These are phyloP conservation scores for Dichotomopilus funicola DNA, from an alignment of 2,329 filamentous ascomycete genomes.

Conservation along the genomic window DNA sequence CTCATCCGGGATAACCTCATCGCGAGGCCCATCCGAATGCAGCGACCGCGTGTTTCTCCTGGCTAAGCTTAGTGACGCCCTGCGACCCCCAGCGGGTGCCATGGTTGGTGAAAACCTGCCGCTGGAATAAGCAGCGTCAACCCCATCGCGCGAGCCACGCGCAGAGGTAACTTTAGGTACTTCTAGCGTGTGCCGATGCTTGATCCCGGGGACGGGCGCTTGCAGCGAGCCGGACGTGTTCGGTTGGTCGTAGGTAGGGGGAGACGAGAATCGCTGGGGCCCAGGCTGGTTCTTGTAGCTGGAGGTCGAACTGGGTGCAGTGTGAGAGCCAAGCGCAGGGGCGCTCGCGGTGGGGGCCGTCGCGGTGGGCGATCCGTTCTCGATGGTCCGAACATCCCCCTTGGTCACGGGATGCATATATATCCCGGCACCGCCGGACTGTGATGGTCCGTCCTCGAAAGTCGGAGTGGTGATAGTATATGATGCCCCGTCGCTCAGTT, in stretches of 20 bases:
- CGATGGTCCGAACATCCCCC: constrained; percentile 23
- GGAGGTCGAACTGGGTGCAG: constrained; percentile 20
- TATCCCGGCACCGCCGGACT: constrained; percentile 29
- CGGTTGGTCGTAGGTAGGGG: constrained; percentile 46
- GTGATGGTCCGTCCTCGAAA: constrained; percentile 29
- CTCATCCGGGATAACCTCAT: constrained; percentile 80
- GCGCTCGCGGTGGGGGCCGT: constrained; percentile 13
- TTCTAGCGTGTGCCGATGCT: constrained; percentile 82
- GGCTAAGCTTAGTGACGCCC: constrained; percentile 76
- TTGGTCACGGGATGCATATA: constrained; percentile 27
- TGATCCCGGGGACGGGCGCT: constrained; percentile 50
- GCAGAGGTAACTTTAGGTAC: constrained; percentile 65
- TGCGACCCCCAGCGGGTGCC: constrained; percentile 52
- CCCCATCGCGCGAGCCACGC: constrained; percentile 65
- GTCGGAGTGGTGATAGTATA: constrained; percentile 24
- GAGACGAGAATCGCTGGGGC: constrained; percentile 58
- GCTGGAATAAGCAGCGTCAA: constrained; percentile 60
- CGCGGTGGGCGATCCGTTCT: constrained; percentile 18
- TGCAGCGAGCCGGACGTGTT: constrained; percentile 44
- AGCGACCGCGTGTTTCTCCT: constrained; percentile 78
- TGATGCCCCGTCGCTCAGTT: constrained; percentile 28
- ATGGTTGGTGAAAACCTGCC: constrained; percentile 73
- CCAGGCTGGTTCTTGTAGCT: constrained; percentile 20
- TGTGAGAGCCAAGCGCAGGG: constrained; percentile 15
- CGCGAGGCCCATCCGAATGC: constrained; percentile 74